A percentile compares a stretch with the other conserved stretches of the same genome.
Conservation (phyloP, 2,329 filamentous ascomycete genomes). For the Leptographium galeiforme region DNA sequence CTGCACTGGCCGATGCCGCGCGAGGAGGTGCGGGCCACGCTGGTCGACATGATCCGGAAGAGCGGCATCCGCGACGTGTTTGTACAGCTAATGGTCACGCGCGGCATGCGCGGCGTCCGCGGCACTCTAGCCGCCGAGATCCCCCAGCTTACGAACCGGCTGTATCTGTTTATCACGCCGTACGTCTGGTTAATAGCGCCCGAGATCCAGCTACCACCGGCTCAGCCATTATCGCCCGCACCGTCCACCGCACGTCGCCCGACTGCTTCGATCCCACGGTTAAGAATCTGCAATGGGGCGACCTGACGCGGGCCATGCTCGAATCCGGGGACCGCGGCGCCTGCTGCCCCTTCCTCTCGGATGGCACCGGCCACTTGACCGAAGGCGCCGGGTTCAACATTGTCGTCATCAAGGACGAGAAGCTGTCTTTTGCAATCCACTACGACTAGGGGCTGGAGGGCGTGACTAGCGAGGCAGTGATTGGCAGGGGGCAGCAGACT, state of each 20-base stretch:
- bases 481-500: no score
- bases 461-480: no score
- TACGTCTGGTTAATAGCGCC: slow-evolving; percentile 39
- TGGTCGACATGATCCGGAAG: slow-evolving; percentile 30
- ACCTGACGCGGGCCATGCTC: slow-evolving; percentile 26
- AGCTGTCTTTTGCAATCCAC: slow-evolving; percentile 20
- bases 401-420: slow-evolving; percentile 25
- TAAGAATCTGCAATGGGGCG: slow-evolving; percentile 39
- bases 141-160: slow-evolving; percentile 19
- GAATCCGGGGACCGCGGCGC: slow-evolving; percentile 34
- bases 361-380: slow-evolving; percentile 34
- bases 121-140: slow-evolving; percentile 19
- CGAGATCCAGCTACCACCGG: slow-evolving; percentile 27
- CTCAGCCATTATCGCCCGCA: slow-evolving; percentile 25
- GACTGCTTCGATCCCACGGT: slow-evolving; percentile 35
- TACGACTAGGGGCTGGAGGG: slow-evolving; percentile 10
- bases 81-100: slow-evolving; percentile 36
- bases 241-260: slow-evolving; percentile 19
- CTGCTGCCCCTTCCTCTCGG: slow-evolving; percentile 33
- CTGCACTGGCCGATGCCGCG: slow-evolving; percentile 26
- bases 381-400: slow-evolving; percentile 31
- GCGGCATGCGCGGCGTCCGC: slow-evolving; percentile 29
- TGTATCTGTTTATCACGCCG: slow-evolving; percentile 34
- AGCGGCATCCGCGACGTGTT: slow-evolving; percentile 35
- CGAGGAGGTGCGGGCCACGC: slow-evolving; percentile 23